phyloP scores from a whole-genome alignment of 768 basidiomycete species.

The Boletus rubropictus region DNA sequence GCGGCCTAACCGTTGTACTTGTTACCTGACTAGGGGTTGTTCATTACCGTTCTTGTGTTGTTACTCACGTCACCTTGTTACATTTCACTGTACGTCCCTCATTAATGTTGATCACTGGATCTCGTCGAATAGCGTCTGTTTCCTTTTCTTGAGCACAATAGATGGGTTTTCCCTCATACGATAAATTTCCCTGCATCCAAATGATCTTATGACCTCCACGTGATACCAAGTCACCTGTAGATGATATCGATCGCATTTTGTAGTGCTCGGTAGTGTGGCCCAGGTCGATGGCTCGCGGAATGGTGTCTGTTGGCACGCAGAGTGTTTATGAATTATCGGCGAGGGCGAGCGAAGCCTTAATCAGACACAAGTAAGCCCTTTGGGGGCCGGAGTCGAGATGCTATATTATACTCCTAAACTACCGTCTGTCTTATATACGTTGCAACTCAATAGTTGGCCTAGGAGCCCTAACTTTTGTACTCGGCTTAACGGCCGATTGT shows the following conservation, averaged over 20 bases:
- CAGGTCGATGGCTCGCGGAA: no score
- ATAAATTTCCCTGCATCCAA: background rate
- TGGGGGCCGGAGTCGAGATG: no score
- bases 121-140: background rate
- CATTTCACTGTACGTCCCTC: background rate
- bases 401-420: no score
- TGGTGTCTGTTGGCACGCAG: no score
- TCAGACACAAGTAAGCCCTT: no score
- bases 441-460: no score
- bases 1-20: constrained; percentile 9
- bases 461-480: no score
- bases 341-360: no score
- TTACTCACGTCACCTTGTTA: constrained; percentile 1
- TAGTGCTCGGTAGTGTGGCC: no score
- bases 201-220: constrained; percentile 6
- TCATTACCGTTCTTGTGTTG: constrained; percentile 6
- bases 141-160: constrained; percentile 2
- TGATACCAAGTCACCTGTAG: constrained; percentile 1
- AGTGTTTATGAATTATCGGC: no score
- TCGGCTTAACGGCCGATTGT: no score
- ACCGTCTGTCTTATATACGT: no score
- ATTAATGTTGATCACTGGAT: constrained; percentile 1
- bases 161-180: background rate
- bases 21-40: constrained; percentile 4
- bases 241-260: background rate